Conservation (phyloP, 2,329 filamentous ascomycete species). For the Fusarium secorum region DNA sequence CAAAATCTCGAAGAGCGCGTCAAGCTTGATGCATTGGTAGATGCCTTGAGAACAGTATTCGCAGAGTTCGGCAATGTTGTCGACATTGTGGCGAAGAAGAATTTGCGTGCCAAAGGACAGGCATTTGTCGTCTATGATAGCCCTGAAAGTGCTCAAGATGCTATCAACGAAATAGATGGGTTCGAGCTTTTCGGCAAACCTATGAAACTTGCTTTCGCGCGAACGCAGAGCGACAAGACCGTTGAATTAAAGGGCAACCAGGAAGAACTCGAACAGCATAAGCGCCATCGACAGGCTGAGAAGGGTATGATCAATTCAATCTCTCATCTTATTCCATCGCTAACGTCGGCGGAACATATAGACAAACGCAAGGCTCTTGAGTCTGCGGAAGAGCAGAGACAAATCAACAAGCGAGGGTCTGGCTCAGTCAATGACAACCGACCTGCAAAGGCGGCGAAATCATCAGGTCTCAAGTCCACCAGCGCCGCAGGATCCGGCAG, state of each 20-base stretch:
- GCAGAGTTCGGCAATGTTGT: conserved; percentile 86
- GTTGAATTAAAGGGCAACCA: conserved; percentile 76
- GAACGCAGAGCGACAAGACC: conserved; percentile 85
- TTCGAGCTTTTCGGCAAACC: conserved; percentile 94
- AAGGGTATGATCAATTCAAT: conserved; percentile 69
- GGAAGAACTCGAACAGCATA: conserved; percentile 88
- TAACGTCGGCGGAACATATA: conserved; percentile 41
- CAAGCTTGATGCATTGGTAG: conserved; percentile 79
- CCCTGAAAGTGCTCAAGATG: conserved; percentile 78
- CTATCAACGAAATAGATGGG: conserved; percentile 88
- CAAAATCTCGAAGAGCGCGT: conserved; percentile 93
- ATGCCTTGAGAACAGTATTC: conserved; percentile 80
- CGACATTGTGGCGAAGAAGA: conserved; percentile 87
- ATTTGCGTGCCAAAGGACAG: conserved; percentile 91
- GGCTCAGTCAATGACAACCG: conserved; percentile 60
- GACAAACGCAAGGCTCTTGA: conserved; percentile 83
- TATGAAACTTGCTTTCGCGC: conserved; percentile 84
- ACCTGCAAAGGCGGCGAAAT: conserved; percentile 70
- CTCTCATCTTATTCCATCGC: not conserved
- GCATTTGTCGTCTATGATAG: conserved; percentile 92
- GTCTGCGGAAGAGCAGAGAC: conserved; percentile 79
- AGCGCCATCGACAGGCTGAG: conserved; percentile 82
- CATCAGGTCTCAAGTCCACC: conserved; percentile 76
- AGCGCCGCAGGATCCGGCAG: conserved; percentile 72
- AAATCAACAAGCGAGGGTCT: conserved; percentile 73